Conservation (phyloP, 768 basidiomycete genomes). For the Russula vinacea region DNA sequence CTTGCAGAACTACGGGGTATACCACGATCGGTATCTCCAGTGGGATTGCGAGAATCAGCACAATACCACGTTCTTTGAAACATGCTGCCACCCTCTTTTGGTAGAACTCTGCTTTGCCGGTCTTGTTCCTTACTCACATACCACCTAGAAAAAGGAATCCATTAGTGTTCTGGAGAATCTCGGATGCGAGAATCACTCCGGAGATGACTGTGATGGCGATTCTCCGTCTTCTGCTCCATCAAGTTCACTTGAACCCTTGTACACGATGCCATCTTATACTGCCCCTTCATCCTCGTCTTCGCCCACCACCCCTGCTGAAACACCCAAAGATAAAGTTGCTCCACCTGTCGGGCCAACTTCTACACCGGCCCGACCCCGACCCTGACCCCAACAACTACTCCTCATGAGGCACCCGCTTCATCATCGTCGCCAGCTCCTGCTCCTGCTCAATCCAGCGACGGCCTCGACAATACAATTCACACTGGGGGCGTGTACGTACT, state of each 20-base stretch:
- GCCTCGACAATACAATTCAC: no score
- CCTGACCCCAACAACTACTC: background rate
- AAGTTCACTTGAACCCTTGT: background rate
- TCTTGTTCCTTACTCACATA: constrained; percentile 8
- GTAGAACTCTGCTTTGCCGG: constrained; percentile 37
- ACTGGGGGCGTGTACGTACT: constrained; percentile 14
- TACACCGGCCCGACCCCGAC: no score
- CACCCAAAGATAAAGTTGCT: no score
- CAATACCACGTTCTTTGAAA: constrained; percentile 50
- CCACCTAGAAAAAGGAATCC: constrained; percentile 50
- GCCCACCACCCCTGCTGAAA: background rate
- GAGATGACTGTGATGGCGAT: constrained; percentile 34
- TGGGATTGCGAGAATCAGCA: constrained; percentile 47
- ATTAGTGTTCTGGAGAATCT: constrained; percentile 34
- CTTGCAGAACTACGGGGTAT: constrained; percentile 48
- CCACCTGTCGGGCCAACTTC: no score
- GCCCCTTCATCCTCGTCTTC: background rate
- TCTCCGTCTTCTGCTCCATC: constrained; percentile 15
- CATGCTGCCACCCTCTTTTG: constrained; percentile 70
- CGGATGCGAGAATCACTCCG: no score
- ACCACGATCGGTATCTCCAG: constrained; percentile 62
- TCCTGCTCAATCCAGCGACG: background rate
- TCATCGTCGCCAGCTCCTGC: constrained; percentile 12
- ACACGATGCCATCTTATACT: background rate
- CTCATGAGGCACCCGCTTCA: background rate